phyloP scores from a whole-genome alignment of 768 basidiomycete genomes.

The Leccinellum luteum region DNA sequence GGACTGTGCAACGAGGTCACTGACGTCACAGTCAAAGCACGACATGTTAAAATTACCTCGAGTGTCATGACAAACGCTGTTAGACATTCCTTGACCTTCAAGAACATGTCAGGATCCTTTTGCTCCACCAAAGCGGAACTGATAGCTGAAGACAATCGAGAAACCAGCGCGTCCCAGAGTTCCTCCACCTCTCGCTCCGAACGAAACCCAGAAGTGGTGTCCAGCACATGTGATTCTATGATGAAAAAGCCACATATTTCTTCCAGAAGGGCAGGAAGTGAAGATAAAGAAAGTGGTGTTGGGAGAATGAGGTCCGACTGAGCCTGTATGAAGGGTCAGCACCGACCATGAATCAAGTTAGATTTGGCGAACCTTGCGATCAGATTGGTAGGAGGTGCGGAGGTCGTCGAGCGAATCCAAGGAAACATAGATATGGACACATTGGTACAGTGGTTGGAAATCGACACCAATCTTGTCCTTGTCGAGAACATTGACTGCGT shows the following conservation, averaged over 20 bases:
- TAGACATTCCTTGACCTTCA: slow-evolving; percentile 80
- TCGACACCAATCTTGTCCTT: slow-evolving; percentile 87
- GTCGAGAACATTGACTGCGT: slow-evolving; percentile 82
- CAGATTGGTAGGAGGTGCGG: slow-evolving; percentile 92
- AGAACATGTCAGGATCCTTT: slow-evolving; percentile 76
- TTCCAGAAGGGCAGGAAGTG: slow-evolving; percentile 77
- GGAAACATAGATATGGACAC: slow-evolving; percentile 93
- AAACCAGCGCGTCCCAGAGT: slow-evolving; percentile 86
- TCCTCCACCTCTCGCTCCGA: slow-evolving; percentile 90
- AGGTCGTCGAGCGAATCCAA: slow-evolving; percentile 89
- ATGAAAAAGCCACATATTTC: slow-evolving; percentile 98
- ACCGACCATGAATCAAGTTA: neutral
- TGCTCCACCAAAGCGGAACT: slow-evolving; percentile 70
- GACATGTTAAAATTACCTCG: slow-evolving; percentile 54
- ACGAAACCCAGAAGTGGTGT: slow-evolving; percentile 87
- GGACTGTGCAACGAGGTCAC: slow-evolving; percentile 46
- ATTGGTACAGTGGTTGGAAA: slow-evolving; percentile 93
- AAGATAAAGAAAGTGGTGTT: slow-evolving; percentile 57
- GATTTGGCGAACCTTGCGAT: slow-evolving; percentile 66
- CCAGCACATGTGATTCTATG: slow-evolving; percentile 88
- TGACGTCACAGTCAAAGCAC: neutral
- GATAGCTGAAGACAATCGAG: slow-evolving; percentile 69
- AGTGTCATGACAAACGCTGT: slow-evolving; percentile 88
- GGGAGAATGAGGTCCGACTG: slow-evolving; percentile 97
- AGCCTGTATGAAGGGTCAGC: slow-evolving; percentile 51